phyloP scores from a whole-genome alignment of 2,329 filamentous ascomycete genomes.

The Fusarium vanettenii region DNA sequence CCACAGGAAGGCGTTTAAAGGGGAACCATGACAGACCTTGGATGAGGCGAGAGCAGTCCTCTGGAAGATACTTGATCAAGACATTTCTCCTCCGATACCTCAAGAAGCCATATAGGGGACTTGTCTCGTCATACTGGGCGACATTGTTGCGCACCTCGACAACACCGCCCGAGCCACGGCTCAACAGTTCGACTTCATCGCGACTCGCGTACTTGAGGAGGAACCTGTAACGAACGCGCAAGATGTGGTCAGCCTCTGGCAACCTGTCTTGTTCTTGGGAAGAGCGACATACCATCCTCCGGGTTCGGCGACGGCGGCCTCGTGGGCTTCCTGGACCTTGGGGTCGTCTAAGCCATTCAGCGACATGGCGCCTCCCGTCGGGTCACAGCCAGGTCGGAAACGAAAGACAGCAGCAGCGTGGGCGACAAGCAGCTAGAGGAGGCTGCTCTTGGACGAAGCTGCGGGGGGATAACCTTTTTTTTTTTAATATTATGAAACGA shows the following conservation, averaged over 20 bases:
- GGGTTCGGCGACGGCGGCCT: slow-evolving; percentile 80
- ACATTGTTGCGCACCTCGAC: slow-evolving; percentile 85
- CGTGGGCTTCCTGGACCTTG: slow-evolving; percentile 86
- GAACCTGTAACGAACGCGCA: slow-evolving; percentile 72
- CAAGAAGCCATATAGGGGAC: slow-evolving; percentile 91
- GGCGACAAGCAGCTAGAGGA: slow-evolving; percentile 6
- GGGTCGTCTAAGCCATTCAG: slow-evolving; percentile 91
- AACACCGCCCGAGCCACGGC: slow-evolving; percentile 82
- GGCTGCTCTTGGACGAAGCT: not conserved
- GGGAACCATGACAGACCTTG: slow-evolving; percentile 75
- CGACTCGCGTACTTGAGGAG: slow-evolving; percentile 90
- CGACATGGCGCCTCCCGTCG: slow-evolving; percentile 73
- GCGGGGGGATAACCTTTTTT: slow-evolving; percentile 1
- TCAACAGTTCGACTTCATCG: slow-evolving; percentile 86
- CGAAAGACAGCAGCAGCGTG: not conserved
- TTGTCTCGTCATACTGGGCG: slow-evolving; percentile 82
- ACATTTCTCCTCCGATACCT: slow-evolving; percentile 91
- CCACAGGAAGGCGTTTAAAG: not conserved
- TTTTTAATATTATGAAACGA: slow-evolving; percentile 15
- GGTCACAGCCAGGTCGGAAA: slow-evolving; percentile 22
- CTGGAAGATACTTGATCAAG: slow-evolving; percentile 91
- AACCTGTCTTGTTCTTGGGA: not conserved
- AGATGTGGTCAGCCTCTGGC: slow-evolving; percentile 1
- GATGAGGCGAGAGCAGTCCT: slow-evolving; percentile 88
- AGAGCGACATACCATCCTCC: slow-evolving; percentile 85